These are phyloP conservation scores for Lasiosphaeria ovina DNA, from an alignment of 495 filamentous ascomycete species.

Conservation along the genomic window DNA sequence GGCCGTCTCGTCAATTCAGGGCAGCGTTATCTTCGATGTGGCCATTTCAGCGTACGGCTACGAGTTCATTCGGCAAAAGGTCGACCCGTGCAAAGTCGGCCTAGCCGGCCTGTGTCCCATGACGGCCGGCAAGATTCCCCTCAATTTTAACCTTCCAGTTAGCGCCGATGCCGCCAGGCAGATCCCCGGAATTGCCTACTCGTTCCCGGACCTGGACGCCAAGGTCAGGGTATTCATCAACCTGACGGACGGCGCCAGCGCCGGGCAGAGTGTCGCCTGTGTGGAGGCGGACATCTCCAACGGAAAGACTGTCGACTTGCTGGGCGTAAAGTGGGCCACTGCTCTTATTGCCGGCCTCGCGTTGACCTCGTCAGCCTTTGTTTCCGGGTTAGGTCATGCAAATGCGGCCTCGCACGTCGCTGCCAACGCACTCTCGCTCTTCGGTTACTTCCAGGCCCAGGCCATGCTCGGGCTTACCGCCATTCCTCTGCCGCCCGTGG, in stretches of 20 bases:
- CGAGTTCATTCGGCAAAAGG: slow-evolving; percentile 55
- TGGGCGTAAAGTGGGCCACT: slow-evolving; percentile 87
- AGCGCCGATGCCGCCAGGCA: slow-evolving; percentile 51
- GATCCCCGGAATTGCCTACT: slow-evolving; percentile 86
- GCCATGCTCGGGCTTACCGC: slow-evolving; percentile 87
- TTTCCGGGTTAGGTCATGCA: slow-evolving; percentile 81
- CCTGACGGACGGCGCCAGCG: slow-evolving; percentile 45
- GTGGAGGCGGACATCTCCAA: slow-evolving; percentile 89
- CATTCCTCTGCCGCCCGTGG: slow-evolving; percentile 82
- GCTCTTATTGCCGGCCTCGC: slow-evolving; percentile 87
- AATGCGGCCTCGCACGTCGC: slow-evolving; percentile 97
- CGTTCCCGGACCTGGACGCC: slow-evolving; percentile 89
- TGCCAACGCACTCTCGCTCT: slow-evolving; percentile 88
- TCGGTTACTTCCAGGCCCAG: slow-evolving; percentile 96
- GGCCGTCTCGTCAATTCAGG: slow-evolving; percentile 79
- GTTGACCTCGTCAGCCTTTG: slow-evolving; percentile 78
- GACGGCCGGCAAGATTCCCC: slow-evolving; percentile 78
- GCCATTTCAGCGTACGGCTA: slow-evolving; percentile 82
- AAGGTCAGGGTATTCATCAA: slow-evolving; percentile 80
- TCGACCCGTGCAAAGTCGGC: slow-evolving; percentile 73
- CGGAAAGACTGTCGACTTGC: slow-evolving; percentile 87
- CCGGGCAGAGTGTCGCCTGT: slow-evolving; percentile 69
- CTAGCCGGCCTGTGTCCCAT: slow-evolving; percentile 89
- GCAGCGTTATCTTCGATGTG: slow-evolving; percentile 77
- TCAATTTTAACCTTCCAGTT: slow-evolving; percentile 69